Base-by-base conservation (phyloP, 352 stramenopile genomes). In the Pythium coloratum region DNA sequence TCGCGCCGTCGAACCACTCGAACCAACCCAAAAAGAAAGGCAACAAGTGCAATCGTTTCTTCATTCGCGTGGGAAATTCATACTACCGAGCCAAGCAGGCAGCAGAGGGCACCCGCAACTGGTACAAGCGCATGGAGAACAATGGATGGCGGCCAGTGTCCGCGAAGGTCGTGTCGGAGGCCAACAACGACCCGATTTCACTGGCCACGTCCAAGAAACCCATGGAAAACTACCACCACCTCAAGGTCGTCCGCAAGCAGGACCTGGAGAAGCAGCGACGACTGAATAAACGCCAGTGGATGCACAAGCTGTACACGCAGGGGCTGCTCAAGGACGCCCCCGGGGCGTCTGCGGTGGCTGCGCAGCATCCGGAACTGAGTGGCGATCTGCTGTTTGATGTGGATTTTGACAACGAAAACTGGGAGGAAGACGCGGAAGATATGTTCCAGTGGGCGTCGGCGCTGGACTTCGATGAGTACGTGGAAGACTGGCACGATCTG, bases 141-240 rank as follows among this genome's bases (percentile, higher is more conserved):
- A 97, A 97, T 47, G 88, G 89, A 6, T 98, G 92, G 91, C 86
- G 91, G 5, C 84, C 86, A 2, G 90, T 98, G 69, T 95, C 88
- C 0, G 82, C 86, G 54, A 94, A 94, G 65, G 83, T 91, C 32
- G 60, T 94, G 28, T 66, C 80, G 1, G 83, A 90, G 53, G 78
- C 86, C 9, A 80, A 73, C 42, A 77, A 76, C 32, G 85, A 92
- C 54, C 80, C 83, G 34, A 76, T 92, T 18, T 67, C 78, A 3
- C 60, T 82, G 53, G 81, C 75, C 20, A 92, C 85, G 4, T 63
- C 68, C 5, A 75, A 73, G 34, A 80, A 76, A 44, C 55, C 62
- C 6, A 55, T 70, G 8, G 49, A 59, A 13, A 63, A 61, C 8
- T 86, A 77, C 56, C 82, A 90, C 55, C 78, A 86, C 63, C 76